These are phyloP conservation scores for Quercus aquifolioides DNA, from an alignment of 306 rosid genomes.

Conservation along the genomic window DNA sequence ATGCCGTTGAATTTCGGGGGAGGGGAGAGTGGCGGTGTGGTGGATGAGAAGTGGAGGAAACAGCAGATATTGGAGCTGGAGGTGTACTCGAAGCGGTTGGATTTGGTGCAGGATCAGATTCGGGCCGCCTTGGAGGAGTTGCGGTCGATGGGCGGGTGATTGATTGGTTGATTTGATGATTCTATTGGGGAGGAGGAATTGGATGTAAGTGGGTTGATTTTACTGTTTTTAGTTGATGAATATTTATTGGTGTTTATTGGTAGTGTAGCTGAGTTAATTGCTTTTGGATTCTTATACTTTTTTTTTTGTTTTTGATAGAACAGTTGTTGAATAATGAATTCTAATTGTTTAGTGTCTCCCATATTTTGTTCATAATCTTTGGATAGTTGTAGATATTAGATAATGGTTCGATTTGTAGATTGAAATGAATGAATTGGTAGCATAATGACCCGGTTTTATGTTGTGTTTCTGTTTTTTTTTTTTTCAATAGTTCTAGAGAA, in stretches of 20 bases:
- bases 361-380: slow-evolving; percentile 17
- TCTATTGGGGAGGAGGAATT: neutral
- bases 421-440: slow-evolving; percentile 12
- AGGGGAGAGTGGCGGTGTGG: slow-evolving; percentile 27
- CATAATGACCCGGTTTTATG: neutral
- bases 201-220: slow-evolving; percentile 15
- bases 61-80: slow-evolving; percentile 69
- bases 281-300: slow-evolving; percentile 1
- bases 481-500: neutral
- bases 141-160: slow-evolving; percentile 33
- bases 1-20: slow-evolving; percentile 27
- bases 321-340: slow-evolving; percentile 32
- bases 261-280: slow-evolving; percentile 29
- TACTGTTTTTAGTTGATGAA: slow-evolving; percentile 10
- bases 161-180: slow-evolving; percentile 5
- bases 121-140: slow-evolving; percentile 44
- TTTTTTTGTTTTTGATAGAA: slow-evolving; percentile 6
- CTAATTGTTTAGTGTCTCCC: slow-evolving; percentile 4
- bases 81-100: slow-evolving; percentile 64
- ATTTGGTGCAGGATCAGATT: slow-evolving; percentile 70
- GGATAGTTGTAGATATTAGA: neutral
- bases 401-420: slow-evolving; percentile 20
- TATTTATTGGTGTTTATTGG: slow-evolving; percentile 20
- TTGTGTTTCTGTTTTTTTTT: neutral
- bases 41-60: slow-evolving; percentile 69